Evolutionary conservation across 2,329 filamentous ascomycete genomes (phyloP).

Genomic region (Ophiocordyceps polyrhachis-furcata): DNA sequence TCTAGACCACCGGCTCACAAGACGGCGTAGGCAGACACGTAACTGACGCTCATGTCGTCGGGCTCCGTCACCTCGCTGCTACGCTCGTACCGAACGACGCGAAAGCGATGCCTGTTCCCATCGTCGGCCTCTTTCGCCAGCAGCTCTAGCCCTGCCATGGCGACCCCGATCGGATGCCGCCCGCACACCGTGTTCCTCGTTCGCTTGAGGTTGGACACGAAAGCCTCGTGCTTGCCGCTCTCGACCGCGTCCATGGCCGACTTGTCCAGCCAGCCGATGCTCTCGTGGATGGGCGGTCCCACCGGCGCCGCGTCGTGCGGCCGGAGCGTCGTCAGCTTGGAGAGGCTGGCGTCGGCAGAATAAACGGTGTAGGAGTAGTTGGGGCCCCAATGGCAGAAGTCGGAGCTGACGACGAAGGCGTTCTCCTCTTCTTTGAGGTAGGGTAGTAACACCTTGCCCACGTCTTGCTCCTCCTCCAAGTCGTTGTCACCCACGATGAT

Average conservation of each 20-base stretch:
- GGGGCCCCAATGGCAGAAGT: slow-evolving; percentile 91
- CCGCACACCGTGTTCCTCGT: slow-evolving; percentile 91
- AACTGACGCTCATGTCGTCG: slow-evolving; percentile 76
- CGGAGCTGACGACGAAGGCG: slow-evolving; percentile 76
- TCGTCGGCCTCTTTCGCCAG: slow-evolving; percentile 23
- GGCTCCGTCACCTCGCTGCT: slow-evolving; percentile 55
- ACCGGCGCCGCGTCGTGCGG: slow-evolving; percentile 14
- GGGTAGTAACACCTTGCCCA: slow-evolving; percentile 54
- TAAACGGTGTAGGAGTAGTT: slow-evolving; percentile 74
- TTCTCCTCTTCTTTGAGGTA: slow-evolving; percentile 61
- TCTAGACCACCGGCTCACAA: slow-evolving; percentile 20
- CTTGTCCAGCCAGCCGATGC: slow-evolving; percentile 63
- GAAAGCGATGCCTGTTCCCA: slow-evolving; percentile 40
- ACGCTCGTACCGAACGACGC: slow-evolving; percentile 71
- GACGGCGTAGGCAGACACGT: slow-evolving; percentile 79
- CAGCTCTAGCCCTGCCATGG: slow-evolving; percentile 71
- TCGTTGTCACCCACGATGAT: slow-evolving; percentile 67
- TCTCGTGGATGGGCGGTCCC: slow-evolving; percentile 53
- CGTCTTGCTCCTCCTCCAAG: slow-evolving; percentile 42
- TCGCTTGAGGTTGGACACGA: slow-evolving; percentile 46
- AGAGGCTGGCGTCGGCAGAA: slow-evolving; percentile 22
- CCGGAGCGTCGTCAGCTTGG: slow-evolving; percentile 19
- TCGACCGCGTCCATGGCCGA: slow-evolving; percentile 73
- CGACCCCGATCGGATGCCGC: slow-evolving; percentile 80
- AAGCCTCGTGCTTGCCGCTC: slow-evolving; percentile 50